Evolutionary conservation across 1,284 basidiomycete species (phyloP).

Genomic region (Inonotus obliquus): DNA sequence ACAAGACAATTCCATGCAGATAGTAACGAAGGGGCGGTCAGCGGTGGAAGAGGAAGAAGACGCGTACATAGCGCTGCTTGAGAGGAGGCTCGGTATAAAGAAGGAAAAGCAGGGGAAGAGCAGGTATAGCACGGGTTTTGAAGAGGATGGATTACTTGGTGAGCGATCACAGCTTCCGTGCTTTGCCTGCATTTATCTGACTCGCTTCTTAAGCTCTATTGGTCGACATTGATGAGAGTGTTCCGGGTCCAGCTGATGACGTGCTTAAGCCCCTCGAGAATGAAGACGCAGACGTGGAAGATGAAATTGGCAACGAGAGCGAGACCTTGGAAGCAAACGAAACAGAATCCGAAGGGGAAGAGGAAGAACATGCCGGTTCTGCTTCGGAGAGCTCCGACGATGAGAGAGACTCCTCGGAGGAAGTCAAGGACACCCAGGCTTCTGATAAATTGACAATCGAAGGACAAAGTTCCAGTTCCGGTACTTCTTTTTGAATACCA

Average conservation of each 20-base stretch:
- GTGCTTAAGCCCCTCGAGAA: neutral
- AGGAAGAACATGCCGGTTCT: slow-evolving; percentile 16
- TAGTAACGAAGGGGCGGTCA: neutral
- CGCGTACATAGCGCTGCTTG: slow-evolving; percentile 14
- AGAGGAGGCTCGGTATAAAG: slow-evolving; percentile 12
- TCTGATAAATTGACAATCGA: neutral
- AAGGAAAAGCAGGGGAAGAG: slow-evolving; percentile 18
- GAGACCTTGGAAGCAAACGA: neutral
- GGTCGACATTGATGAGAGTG: slow-evolving; percentile 16
- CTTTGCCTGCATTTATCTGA: neutral
- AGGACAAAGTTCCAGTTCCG: neutral
- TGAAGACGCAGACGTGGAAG: neutral
- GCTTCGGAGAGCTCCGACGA: slow-evolving; percentile 8
- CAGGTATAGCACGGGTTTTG: slow-evolving; percentile 16
- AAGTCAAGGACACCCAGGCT: neutral
- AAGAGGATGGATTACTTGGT: slow-evolving; percentile 16
- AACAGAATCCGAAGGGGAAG: neutral
- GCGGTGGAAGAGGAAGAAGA: slow-evolving; percentile 14
- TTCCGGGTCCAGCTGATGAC: neutral
- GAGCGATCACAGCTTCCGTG: neutral
- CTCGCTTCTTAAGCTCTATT: slow-evolving; percentile 8
- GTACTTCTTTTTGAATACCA: neutral
- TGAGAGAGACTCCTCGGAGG: neutral
- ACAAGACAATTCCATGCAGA: neutral
- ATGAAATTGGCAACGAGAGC: neutral